These are phyloP conservation scores for Aegilops longissima DNA, from an alignment of 176 grass and related monocot genomes.

Conservation along the genomic window DNA sequence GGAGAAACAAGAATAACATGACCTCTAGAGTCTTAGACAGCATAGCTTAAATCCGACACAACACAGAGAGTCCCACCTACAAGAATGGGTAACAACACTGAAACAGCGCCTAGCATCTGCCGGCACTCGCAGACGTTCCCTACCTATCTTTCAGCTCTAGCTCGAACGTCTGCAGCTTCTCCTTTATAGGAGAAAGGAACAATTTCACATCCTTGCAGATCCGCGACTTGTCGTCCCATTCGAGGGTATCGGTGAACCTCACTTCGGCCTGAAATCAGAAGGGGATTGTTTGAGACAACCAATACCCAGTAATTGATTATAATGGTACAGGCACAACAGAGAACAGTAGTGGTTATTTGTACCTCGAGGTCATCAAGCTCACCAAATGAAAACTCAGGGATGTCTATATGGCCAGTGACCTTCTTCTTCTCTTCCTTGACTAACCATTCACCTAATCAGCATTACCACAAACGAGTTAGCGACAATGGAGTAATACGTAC, in stretches of 20 bases:
- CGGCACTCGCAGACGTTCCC: background rate
- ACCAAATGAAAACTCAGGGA: constrained; percentile 91
- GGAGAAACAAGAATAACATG: background rate
- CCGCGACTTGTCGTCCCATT: constrained; percentile 43
- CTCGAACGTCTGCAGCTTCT: constrained; percentile 65
- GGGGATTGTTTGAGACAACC: background rate
- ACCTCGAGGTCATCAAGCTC: constrained; percentile 93
- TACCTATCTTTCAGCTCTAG: constrained; percentile 91
- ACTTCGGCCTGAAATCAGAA: constrained; percentile 51
- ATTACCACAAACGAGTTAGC: background rate
- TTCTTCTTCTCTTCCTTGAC: constrained; percentile 71
- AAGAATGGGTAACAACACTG: background rate
- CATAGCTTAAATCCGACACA: background rate
- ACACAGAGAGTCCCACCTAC: background rate
- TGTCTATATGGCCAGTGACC: constrained; percentile 78
- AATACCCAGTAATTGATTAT: background rate
- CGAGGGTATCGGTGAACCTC: constrained; percentile 62
- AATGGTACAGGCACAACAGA: background rate
- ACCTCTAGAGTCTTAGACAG: background rate
- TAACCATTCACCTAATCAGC: constrained; percentile 77
- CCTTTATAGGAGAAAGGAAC: constrained; percentile 62
- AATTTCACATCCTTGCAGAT: constrained; percentile 69
- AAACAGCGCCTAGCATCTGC: background rate
- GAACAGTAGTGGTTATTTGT: background rate
- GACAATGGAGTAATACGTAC: background rate